phyloP scores from a whole-genome alignment of 139 green algal species.

The Tetraselmis striata region DNA sequence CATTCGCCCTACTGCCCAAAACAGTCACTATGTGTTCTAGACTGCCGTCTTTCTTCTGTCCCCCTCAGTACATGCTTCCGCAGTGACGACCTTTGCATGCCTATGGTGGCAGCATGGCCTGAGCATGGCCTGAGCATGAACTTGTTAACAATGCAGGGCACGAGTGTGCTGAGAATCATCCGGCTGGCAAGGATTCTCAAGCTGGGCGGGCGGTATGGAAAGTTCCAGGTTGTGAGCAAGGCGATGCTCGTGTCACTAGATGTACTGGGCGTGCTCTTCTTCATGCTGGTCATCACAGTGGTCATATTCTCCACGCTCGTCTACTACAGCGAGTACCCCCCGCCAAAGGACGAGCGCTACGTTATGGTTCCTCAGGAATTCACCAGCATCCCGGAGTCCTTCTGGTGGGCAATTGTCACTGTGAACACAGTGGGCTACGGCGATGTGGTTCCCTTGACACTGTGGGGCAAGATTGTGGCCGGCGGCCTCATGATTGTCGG shows the following conservation, averaged over 20 bases:
- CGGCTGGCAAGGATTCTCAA: conserved; percentile 35
- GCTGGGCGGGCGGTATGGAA: conserved; percentile 26
- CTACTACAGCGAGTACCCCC: conserved; percentile 27
- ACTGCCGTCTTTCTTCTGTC: too few relatives aligned
- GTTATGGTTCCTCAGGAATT: neutral
- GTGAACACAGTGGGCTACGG: conserved; percentile 40
- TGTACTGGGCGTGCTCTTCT: conserved; percentile 31
- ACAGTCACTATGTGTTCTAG: too few relatives aligned
- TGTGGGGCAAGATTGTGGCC: conserved; percentile 19
- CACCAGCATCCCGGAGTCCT: conserved; percentile 13
- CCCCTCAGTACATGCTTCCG: too few relatives aligned
- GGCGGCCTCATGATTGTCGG: conserved; percentile 21
- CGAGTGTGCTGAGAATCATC: conserved; percentile 31
- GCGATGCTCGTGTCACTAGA: conserved; percentile 16
- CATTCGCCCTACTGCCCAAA: too few relatives aligned
- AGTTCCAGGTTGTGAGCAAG: conserved; percentile 24
- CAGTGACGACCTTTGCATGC: too few relatives aligned
- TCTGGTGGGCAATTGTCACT: conserved; percentile 38
- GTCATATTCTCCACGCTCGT: conserved; percentile 24
- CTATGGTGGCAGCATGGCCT: too few relatives aligned
- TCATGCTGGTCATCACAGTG: conserved; percentile 25
- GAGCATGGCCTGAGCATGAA: too few relatives aligned
- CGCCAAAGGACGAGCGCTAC: neutral
- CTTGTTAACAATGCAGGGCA: too few relatives aligned
- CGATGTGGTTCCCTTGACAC: conserved; percentile 24